phyloP scores from a whole-genome alignment of 108 stramenopile species.

The Chaetoceros muelleri region DNA sequence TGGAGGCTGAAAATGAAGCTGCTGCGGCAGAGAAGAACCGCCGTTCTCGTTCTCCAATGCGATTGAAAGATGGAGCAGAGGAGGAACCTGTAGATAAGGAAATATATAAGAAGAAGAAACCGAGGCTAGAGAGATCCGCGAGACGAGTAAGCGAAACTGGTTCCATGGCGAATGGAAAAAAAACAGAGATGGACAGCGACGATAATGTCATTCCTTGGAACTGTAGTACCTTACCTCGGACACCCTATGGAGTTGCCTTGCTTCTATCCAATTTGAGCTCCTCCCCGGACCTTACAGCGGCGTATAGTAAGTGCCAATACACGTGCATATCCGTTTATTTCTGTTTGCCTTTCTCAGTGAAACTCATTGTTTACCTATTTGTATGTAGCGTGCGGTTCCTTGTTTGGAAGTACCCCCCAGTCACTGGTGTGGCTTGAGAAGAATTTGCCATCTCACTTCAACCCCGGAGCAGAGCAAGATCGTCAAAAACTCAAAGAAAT shows the following conservation, averaged over 20 bases:
- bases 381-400: conserved; percentile 4
- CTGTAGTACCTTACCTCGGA: conserved; percentile 44
- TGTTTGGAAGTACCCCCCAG: conserved; percentile 20
- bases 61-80: conserved; percentile 26
- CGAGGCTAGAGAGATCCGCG: conserved; percentile 2
- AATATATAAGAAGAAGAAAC: conserved; percentile 6
- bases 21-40: conserved; percentile 6
- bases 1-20: not conserved
- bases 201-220: conserved; percentile 48
- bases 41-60: conserved; percentile 9
- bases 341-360: not conserved
- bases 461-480: conserved; percentile 12
- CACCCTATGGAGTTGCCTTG: conserved; percentile 68
- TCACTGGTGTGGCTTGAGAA: conserved; percentile 50
- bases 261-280: conserved; percentile 50
- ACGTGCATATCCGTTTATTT: not conserved
- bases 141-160: not conserved
- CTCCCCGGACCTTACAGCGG: conserved; percentile 48
- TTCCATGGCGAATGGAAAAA: not conserved
- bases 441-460: conserved; percentile 32
- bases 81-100: conserved; percentile 11
- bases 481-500: conserved; percentile 16
- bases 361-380: not conserved
- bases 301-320: conserved; percentile 29
- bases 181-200: conserved; percentile 6